Conservation (phyloP, 2,329 filamentous ascomycete species). For the Neurospora crassa region DNA sequence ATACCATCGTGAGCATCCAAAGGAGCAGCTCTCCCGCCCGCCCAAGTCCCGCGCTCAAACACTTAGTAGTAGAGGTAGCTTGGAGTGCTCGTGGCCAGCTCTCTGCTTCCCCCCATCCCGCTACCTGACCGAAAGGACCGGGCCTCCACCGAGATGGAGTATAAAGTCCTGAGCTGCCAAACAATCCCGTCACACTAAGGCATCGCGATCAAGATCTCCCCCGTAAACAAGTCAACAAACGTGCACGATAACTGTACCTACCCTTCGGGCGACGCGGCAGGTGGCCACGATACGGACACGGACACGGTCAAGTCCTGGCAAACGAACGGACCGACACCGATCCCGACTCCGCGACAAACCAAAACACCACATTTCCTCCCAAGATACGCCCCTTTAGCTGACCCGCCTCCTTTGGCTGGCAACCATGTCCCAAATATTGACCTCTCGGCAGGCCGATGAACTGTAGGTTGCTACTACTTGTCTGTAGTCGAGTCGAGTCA, state of each 20-base stretch:
- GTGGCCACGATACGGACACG: neutral
- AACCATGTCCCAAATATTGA: constrained; percentile 65
- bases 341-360: constrained; percentile 1
- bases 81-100: neutral
- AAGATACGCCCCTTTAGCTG: constrained; percentile 4
- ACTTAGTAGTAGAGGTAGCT: neutral
- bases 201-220: neutral
- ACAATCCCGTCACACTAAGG: neutral
- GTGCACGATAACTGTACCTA: neutral
- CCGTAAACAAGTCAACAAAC: neutral
- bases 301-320: neutral
- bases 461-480: constrained; percentile 51
- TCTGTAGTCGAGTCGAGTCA: constrained; percentile 9
- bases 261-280: neutral
- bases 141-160: neutral
- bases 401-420: constrained; percentile 1
- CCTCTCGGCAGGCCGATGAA: constrained; percentile 75
- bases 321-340: neutral
- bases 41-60: neutral
- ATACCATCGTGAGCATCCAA: neutral
- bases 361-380: neutral
- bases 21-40: neutral
- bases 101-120: neutral
- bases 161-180: neutral
- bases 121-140: neutral